Evolutionary conservation across 2,329 filamentous ascomycete species (phyloP), one percentile per base, ranked within the genome.

Genomic region (Hypoxylon sp.): DNA sequence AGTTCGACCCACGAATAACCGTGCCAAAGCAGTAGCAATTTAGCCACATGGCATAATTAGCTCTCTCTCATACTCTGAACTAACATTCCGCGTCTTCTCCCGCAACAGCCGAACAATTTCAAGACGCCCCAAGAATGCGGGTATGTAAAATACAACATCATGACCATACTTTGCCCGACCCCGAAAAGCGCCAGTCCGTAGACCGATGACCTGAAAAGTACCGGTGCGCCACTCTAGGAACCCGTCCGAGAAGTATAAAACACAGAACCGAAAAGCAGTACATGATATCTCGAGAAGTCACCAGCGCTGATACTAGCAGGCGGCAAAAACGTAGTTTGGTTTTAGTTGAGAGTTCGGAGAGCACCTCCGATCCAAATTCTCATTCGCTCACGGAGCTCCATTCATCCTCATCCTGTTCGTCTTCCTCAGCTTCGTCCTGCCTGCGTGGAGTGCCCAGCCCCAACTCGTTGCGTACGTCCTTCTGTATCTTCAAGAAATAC

Each of bases 401-500:
- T 20, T 67, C 72, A 33, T 69, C 60, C 18, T 77, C 49, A 59
- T 78, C 72, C 72, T 72, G 58, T 70, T 74, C 70, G 9, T 40
- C 55, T 44, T 62, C 56, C 68, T 68, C 51, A 4, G 70, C 65
- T 12, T 71, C 65, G n/a, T 68, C 68, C 18, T 69, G 61, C 32
- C 58, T 67, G 22, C 66, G 69, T 16, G 63, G 57, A 9, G 62
- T 44, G 5, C 64, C 60, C 40, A 88, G 71, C 3, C 82, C 85
- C 62, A 88, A 76, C 67, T 87, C 83, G 8, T 77, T 75, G 52
- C 85, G 79, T 30, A 95, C 85, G 68, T 98, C 94, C 71, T 87
- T 87, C 81, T 96, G 90, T 55, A 99, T 97, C 59, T 89, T 87
- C 72, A 94, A 84, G 73, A 99, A 97, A 77, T 97, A 98, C 75